Conservation (phyloP, 768 basidiomycete species). For the Suillus alpinus region DNA sequence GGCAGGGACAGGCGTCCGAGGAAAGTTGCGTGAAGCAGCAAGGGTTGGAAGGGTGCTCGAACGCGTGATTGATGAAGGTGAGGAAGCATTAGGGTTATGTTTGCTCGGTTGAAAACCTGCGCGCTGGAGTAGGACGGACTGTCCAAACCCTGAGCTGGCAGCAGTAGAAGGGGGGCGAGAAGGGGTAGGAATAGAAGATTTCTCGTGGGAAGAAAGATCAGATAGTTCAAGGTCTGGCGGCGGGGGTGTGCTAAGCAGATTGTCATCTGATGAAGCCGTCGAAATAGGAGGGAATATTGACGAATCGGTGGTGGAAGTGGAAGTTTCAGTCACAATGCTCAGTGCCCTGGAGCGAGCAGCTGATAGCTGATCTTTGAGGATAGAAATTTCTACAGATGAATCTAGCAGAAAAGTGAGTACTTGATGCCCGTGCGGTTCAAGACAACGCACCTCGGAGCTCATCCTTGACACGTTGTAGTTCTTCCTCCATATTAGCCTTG, state of each 20-base stretch:
- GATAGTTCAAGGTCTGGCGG: constrained; percentile 60
- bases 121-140: constrained; percentile 49
- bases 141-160: constrained; percentile 35
- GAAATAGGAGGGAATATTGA: constrained; percentile 35
- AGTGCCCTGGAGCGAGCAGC: constrained; percentile 33
- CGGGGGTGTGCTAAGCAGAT: constrained; percentile 55
- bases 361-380: constrained; percentile 73
- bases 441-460: constrained; percentile 75
- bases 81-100: constrained; percentile 37
- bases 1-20: constrained; percentile 42
- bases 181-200: constrained; percentile 37
- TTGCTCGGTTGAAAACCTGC: constrained; percentile 47
- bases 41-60: constrained; percentile 57
- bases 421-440: constrained; percentile 1
- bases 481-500: constrained; percentile 88
- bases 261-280: constrained; percentile 41
- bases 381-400: constrained; percentile 79
- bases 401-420: constrained; percentile 45
- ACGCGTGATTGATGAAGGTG: constrained; percentile 50
- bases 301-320: constrained; percentile 23
- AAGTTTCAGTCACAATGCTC: constrained; percentile 23
- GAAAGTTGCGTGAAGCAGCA: constrained; percentile 44
- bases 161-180: constrained; percentile 30
- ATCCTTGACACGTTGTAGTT: constrained; percentile 86
- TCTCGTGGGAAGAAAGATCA: constrained; percentile 49